phyloP scores from a whole-genome alignment of 1,284 basidiomycete genomes.

The Trichosporon inkin region DNA sequence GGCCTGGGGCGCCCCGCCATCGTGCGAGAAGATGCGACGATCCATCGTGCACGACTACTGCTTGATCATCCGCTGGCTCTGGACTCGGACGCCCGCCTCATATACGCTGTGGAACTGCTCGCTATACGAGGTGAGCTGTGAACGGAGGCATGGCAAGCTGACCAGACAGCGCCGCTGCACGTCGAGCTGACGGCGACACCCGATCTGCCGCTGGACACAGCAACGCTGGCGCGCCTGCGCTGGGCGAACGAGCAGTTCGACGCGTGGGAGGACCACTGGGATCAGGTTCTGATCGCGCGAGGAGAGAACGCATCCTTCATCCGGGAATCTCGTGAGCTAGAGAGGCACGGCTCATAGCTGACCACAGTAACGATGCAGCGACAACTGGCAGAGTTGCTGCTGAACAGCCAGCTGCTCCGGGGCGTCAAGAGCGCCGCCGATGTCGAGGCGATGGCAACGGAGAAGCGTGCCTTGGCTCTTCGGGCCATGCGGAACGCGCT shows the following conservation, averaged over 20 bases:
- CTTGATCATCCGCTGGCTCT: constrained; percentile 77
- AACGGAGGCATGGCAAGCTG: background rate
- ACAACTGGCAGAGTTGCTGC: constrained; percentile 25
- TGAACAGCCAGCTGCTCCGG: constrained; percentile 32
- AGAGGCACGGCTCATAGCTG: background rate
- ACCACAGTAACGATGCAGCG: constrained; percentile 16
- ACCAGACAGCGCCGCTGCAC: constrained; percentile 23
- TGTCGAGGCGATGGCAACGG: constrained; percentile 23
- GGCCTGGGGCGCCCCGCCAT: constrained; percentile 82
- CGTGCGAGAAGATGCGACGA: constrained; percentile 78
- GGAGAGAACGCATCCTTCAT: constrained; percentile 16
- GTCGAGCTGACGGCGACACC: constrained; percentile 24
- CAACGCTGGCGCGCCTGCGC: constrained; percentile 28
- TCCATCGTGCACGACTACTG: constrained; percentile 66
- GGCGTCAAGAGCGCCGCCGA: constrained; percentile 26
- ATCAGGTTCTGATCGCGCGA: constrained; percentile 18
- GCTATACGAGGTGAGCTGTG: constrained; percentile 15
- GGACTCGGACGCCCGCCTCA: constrained; percentile 81
- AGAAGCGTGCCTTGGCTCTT: constrained; percentile 30
- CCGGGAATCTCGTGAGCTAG: constrained; percentile 22
- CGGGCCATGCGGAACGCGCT: constrained; percentile 31
- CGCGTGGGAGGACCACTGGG: constrained; percentile 34
- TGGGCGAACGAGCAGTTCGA: constrained; percentile 33
- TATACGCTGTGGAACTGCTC: constrained; percentile 60
- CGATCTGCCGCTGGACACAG: constrained; percentile 24